Evolutionary conservation across 192 early-diverging fungal genomes (phyloP).

Genomic region (Oehlia diaphana): DNA sequence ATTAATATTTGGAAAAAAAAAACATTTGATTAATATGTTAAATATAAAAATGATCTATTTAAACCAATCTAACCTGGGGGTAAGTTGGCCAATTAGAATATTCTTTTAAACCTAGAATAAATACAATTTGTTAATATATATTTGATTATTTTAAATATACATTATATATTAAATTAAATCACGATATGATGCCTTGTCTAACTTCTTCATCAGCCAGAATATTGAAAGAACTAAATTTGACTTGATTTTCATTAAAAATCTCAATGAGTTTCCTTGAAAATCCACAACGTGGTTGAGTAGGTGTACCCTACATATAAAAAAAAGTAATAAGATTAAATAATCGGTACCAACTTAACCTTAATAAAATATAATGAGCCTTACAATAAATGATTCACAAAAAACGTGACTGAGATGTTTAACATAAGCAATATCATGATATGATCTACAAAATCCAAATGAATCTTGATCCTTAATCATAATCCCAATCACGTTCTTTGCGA

Average conservation of each 20-base stretch:
- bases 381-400: neutral
- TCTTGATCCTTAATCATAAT: too few species aligned
- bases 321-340: neutral
- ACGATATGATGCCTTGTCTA: conserved; percentile 78
- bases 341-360: neutral
- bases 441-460: neutral
- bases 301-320: conserved; percentile 30
- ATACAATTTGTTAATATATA: neutral
- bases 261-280: conserved; percentile 84
- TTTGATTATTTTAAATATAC: neutral
- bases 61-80: conserved; percentile 62
- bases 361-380: neutral
- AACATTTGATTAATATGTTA: neutral
- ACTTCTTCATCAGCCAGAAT: conserved; percentile 91
- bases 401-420: too few species aligned
- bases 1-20: conserved; percentile 22
- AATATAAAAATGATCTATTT: neutral
- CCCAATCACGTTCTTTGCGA: too few species aligned
- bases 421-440: too few species aligned
- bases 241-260: conserved; percentile 72
- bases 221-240: conserved; percentile 87
- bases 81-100: conserved; percentile 90
- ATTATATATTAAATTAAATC: neutral
- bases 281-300: conserved; percentile 82
- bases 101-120: conserved; percentile 37